Base-by-base conservation (phyloP, 345 rosid species). In the Sisymbrium altissimum region DNA sequence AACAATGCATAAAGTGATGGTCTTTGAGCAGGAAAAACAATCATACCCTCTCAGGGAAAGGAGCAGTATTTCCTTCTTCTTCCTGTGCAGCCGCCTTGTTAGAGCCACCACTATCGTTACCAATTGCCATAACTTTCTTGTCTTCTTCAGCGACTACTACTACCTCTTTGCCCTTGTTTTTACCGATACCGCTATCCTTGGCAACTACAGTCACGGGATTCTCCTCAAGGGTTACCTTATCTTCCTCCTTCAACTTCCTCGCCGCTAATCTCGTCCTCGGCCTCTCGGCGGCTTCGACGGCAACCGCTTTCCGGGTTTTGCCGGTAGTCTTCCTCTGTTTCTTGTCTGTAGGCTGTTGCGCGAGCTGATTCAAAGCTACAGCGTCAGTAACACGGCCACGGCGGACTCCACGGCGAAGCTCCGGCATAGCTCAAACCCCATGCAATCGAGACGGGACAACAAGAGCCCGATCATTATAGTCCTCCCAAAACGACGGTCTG, bases 371-470 rank as follows among this genome's bases (percentile, higher is more conserved):
- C 40, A 12, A 36, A 68, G 68, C 81, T 53, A 57, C 70, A 12
- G 80, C 76, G 55, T 80, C 48, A 40, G 76, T 64, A 62, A 77
- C 77, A 81, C 88, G 88, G 75, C 88, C 88, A 75, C 87, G 82
- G 80, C 94, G 92, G 50, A 81, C 88, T 80, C 91, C 91, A 71
- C 86, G 84, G 81, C 92, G 96, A 84, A 85, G 93, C 85, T 85
- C 92, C 67, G 97, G 97, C 97, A 95, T 95, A 78, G 78, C 89
- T 80, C 85, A 84, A 79, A 75, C 88, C 87, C 92, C 85, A 88
- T 87, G 83, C 93, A 91, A 87, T 72, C 83, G 61, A 78, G 75
- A 83, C 81, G 80, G 46, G 73, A 79, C 74, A 74, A 73, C 40
- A 75, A 56, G 39, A 66, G 65, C 44, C 75, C 72, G 81, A 84